These are phyloP conservation scores for Cutaneotrichosporon mucoides DNA, from an alignment of 1,284 basidiomycete species.

Conservation along the genomic window DNA sequence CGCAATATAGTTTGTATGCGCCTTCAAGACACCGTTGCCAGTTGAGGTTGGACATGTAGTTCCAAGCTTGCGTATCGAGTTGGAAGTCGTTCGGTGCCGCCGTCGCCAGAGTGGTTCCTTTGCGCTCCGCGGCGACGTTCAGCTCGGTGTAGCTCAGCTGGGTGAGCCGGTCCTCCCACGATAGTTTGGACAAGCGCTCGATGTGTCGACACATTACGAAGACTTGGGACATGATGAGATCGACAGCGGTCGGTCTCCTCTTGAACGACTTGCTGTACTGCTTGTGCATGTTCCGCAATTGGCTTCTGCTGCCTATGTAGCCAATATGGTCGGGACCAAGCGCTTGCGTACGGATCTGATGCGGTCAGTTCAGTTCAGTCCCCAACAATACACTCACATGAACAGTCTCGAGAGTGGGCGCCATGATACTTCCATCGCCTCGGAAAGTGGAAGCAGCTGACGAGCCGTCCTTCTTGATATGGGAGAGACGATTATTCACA, in stretches of 20 bases:
- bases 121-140: background rate
- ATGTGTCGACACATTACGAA: slow-evolving; percentile 14
- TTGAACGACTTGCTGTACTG: slow-evolving; percentile 10
- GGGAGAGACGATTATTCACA: slow-evolving; percentile 22
- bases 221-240: slow-evolving; percentile 18
- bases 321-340: slow-evolving; percentile 17
- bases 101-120: background rate
- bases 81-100: slow-evolving; percentile 11
- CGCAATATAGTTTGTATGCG: slow-evolving; percentile 27
- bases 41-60: slow-evolving; percentile 11
- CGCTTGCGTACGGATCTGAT: slow-evolving; percentile 15
- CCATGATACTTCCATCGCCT: slow-evolving; percentile 25
- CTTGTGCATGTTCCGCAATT: background rate
- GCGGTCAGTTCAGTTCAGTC: background rate
- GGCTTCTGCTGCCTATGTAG: slow-evolving; percentile 14
- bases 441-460: slow-evolving; percentile 11
- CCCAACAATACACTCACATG: slow-evolving; percentile 10
- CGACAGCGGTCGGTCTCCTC: slow-evolving; percentile 6
- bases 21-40: slow-evolving; percentile 25
- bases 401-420: slow-evolving; percentile 21
- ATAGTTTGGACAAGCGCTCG: slow-evolving; percentile 11
- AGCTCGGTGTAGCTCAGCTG: slow-evolving; percentile 7
- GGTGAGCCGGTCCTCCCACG: slow-evolving; percentile 11
- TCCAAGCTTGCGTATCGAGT: slow-evolving; percentile 11
- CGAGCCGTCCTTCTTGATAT: background rate